phyloP scores from a whole-genome alignment of 768 basidiomycete genomes.

The Amanita muscaria region DNA sequence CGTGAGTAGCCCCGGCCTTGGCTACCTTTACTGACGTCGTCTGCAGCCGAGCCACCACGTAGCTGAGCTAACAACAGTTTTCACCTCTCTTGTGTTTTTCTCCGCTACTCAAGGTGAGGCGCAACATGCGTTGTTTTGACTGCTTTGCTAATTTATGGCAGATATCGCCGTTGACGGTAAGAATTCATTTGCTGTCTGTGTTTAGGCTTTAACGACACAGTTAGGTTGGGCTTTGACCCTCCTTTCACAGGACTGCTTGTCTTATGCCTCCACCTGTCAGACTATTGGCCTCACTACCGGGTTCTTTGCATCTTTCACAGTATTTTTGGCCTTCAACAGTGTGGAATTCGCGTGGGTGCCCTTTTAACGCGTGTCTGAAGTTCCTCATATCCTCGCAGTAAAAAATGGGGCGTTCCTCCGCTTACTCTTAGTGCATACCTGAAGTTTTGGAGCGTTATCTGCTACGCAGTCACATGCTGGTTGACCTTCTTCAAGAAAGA shows the following conservation, averaged over 20 bases:
- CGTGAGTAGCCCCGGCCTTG: conserved; percentile 42
- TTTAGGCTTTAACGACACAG: conserved; percentile 1
- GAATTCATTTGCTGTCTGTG: background rate
- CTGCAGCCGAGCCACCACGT: conserved; percentile 76
- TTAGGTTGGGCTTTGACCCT: conserved; percentile 74
- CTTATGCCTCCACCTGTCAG: conserved; percentile 96
- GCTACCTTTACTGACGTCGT: conserved; percentile 6
- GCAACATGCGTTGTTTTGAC: background rate
- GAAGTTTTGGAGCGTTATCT: conserved; percentile 77
- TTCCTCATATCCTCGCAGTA: conserved; percentile 25
- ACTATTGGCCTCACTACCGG: conserved; percentile 96
- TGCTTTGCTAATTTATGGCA: conserved; percentile 24
- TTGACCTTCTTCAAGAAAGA: conserved; percentile 84
- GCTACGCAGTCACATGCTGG: conserved; percentile 82
- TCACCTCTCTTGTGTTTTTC: conserved; percentile 85
- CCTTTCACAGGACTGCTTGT: conserved; percentile 87
- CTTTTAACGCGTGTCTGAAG: background rate
- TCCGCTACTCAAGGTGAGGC: conserved; percentile 90
- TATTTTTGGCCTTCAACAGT: conserved; percentile 94
- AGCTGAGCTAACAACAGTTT: conserved; percentile 67
- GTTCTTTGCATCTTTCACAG: conserved; percentile 93
- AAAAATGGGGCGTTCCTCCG: conserved; percentile 70
- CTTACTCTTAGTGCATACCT: conserved; percentile 73
- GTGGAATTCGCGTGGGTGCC: conserved; percentile 72
- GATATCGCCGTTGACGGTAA: conserved; percentile 97